Conservation (phyloP, 2,329 filamentous ascomycete species). For the Colletotrichum limetticola region DNA sequence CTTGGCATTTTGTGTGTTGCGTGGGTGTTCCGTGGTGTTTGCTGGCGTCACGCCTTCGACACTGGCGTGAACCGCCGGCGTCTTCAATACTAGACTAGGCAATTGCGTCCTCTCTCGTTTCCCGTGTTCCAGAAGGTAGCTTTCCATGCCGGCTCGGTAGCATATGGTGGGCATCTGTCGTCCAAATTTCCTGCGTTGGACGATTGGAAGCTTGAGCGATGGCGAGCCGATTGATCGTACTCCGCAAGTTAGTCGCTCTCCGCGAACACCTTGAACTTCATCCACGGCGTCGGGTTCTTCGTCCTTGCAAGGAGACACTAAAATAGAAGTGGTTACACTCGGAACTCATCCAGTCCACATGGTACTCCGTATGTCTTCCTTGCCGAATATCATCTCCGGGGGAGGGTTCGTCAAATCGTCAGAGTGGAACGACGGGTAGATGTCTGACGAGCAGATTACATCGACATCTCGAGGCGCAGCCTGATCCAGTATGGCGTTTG, state of each 20-base stretch:
- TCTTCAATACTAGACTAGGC: background rate
- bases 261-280: background rate
- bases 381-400: slow-evolving; percentile 29
- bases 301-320: slow-evolving; percentile 13
- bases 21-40: background rate
- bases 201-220: background rate
- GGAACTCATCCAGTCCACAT: slow-evolving; percentile 11
- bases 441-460: slow-evolving; percentile 9
- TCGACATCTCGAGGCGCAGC: slow-evolving; percentile 2
- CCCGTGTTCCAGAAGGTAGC: slow-evolving; percentile 6
- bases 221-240: background rate
- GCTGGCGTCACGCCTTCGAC: slow-evolving; percentile 3
- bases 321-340: slow-evolving; percentile 31
- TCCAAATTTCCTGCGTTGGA: background rate
- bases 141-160: background rate
- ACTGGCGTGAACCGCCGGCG: background rate
- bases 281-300: background rate
- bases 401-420: slow-evolving; percentile 3
- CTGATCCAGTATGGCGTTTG: background rate
- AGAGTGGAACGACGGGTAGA: slow-evolving; percentile 1
- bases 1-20: background rate
- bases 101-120: background rate
- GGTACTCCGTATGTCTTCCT: background rate
- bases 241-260: background rate
- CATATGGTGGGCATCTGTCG: background rate